phyloP scores from a whole-genome alignment of 2,329 filamentous ascomycete genomes.

The Orbilia ellipsospora region DNA sequence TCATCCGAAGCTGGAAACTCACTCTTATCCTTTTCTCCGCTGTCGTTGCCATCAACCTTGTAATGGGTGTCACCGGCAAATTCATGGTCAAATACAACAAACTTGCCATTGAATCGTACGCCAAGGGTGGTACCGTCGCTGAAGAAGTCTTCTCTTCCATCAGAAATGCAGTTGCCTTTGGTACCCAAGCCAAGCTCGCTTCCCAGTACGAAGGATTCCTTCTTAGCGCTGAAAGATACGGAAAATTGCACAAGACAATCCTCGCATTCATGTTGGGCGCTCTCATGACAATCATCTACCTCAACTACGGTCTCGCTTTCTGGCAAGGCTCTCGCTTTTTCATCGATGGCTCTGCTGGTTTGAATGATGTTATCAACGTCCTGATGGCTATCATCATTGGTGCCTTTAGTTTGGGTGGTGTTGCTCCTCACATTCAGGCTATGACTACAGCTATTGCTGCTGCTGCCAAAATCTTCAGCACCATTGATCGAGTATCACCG shows the following conservation, averaged over 20 bases:
- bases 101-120: slow-evolving; percentile 80
- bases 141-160: slow-evolving; percentile 96
- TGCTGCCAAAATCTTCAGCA: slow-evolving; percentile 90
- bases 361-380: slow-evolving; percentile 82
- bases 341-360: slow-evolving; percentile 71
- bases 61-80: slow-evolving; percentile 78
- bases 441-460: slow-evolving; percentile 86
- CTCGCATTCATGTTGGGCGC: slow-evolving; percentile 82
- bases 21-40: slow-evolving; percentile 87
- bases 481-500: slow-evolving; percentile 87
- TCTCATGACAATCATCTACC: slow-evolving; percentile 79
- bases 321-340: slow-evolving; percentile 86
- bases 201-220: slow-evolving; percentile 84
- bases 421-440: slow-evolving; percentile 85
- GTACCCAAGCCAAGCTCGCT: slow-evolving; percentile 91
- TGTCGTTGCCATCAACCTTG: slow-evolving; percentile 79
- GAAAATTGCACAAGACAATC: slow-evolving; percentile 77
- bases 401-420: slow-evolving; percentile 80
- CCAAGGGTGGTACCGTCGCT: slow-evolving; percentile 83
- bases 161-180: slow-evolving; percentile 90
- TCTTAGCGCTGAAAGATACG: slow-evolving; percentile 76
- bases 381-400: slow-evolving; percentile 93
- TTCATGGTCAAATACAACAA: slow-evolving; percentile 87
- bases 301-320: slow-evolving; percentile 79
- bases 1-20: slow-evolving; percentile 91